Conservation (phyloP, 306 rosid species). For the Ormosia emarginata region DNA sequence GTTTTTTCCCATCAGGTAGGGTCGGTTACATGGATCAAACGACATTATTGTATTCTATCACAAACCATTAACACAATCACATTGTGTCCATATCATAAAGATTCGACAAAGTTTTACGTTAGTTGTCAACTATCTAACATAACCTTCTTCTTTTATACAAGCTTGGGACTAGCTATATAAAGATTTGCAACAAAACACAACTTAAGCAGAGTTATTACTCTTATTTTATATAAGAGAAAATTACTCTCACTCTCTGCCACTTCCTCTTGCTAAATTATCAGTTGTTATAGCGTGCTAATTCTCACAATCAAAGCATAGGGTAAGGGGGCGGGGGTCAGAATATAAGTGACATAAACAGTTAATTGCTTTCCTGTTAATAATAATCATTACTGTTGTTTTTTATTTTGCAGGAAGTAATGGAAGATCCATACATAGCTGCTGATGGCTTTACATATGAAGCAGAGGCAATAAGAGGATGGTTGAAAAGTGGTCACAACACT, state of each 20-base stretch:
- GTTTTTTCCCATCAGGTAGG: no score
- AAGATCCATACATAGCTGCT: slow-evolving; percentile 88
- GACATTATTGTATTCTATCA: no score
- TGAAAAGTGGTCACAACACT: slow-evolving; percentile 79
- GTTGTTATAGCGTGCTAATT: background rate
- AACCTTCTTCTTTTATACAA: no score
- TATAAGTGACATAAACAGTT: background rate
- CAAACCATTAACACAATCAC: no score
- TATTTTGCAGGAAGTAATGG: slow-evolving; percentile 82
- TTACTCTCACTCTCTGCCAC: background rate
- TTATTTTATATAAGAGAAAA: background rate
- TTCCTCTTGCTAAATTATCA: background rate
- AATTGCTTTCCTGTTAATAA: slow-evolving; percentile 6
- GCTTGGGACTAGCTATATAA: no score
- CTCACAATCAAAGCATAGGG: background rate
- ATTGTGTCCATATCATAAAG: no score
- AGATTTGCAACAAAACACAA: no score
- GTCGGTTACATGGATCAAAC: no score
- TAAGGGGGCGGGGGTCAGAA: background rate
- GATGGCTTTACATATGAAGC: slow-evolving; percentile 95
- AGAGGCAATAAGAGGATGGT: slow-evolving; percentile 90
- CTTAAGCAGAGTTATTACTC: no score
- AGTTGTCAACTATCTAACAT: no score
- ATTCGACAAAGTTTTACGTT: no score
- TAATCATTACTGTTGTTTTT: slow-evolving; percentile 13